Evolutionary conservation across 495 filamentous ascomycete species (phyloP).

Genomic region (Jackrogersella multiformis): DNA sequence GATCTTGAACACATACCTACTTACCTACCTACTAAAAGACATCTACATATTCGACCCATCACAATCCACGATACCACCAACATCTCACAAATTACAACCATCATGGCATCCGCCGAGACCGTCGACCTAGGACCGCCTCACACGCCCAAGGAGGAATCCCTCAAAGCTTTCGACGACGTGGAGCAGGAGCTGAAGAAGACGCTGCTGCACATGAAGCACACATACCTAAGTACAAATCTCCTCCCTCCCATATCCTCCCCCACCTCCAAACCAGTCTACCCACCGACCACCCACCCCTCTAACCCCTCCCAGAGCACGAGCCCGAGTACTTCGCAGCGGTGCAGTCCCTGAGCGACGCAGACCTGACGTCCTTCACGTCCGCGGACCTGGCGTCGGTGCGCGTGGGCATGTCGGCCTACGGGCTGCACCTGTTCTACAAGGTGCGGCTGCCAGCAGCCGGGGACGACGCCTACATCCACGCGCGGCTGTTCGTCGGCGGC

Average conservation of each 20-base stretch:
- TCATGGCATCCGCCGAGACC: conserved; percentile 62
- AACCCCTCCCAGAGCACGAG: conserved; percentile 60
- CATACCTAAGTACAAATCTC: conserved; percentile 44
- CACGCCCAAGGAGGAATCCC: conserved; percentile 60
- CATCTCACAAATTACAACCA: background rate
- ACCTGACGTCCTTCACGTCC: conserved; percentile 58
- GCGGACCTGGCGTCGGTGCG: conserved; percentile 61
- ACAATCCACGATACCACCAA: background rate
- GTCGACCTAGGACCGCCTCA: conserved; percentile 59
- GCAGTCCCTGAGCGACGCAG: conserved; percentile 53
- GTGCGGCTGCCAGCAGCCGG: conserved; percentile 58
- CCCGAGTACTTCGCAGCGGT: conserved; percentile 62
- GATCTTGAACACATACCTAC: background rate
- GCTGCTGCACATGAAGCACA: conserved; percentile 61
- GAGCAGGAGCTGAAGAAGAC: conserved; percentile 59
- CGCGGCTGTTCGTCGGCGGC: conserved; percentile 61
- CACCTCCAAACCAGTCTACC: background rate
- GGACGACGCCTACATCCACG: conserved; percentile 57
- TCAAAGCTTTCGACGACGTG: conserved; percentile 60
- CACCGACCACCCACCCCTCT: background rate
- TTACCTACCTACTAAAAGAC: background rate
- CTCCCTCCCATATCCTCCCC: background rate
- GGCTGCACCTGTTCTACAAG: conserved; percentile 66
- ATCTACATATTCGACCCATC: background rate
- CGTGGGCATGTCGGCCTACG: conserved; percentile 62